These are phyloP conservation scores for Leccinellum rugosiceps DNA, from an alignment of 768 basidiomycete species.

Conservation along the genomic window DNA sequence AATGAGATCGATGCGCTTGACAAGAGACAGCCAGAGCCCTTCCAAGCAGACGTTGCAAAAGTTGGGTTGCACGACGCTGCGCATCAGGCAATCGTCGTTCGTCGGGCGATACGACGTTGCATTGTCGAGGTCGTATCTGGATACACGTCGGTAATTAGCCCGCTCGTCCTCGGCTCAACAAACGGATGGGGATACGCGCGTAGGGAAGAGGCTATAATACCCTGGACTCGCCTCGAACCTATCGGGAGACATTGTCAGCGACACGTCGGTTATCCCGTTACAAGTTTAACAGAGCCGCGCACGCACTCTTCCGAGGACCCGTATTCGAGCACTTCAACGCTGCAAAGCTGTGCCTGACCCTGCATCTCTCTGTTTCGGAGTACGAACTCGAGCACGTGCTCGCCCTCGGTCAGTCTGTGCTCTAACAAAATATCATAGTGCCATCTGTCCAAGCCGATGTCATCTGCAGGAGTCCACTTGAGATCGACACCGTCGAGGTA, in stretches of 20 bases:
- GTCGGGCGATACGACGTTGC: conserved; percentile 75
- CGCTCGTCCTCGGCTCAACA: background rate
- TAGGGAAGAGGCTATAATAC: conserved; percentile 69
- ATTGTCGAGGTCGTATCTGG: conserved; percentile 56
- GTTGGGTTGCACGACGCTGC: conserved; percentile 61
- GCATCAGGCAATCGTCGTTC: conserved; percentile 82
- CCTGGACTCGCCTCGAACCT: conserved; percentile 57
- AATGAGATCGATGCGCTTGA: conserved; percentile 57
- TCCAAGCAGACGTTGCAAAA: conserved; percentile 76
- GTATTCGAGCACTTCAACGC: conserved; percentile 70
- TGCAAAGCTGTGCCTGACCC: conserved; percentile 71
- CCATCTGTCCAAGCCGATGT: conserved; percentile 70
- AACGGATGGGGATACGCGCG: conserved; percentile 38
- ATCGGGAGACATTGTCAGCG: background rate
- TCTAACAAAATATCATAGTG: conserved; percentile 60
- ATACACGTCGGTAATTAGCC: background rate
- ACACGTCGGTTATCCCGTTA: background rate
- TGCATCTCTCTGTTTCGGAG: conserved; percentile 46
- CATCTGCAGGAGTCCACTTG: conserved; percentile 46
- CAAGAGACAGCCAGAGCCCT: conserved; percentile 67
- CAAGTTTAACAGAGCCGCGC: background rate
- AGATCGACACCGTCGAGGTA: conserved; percentile 60
- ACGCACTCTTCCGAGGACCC: conserved; percentile 59
- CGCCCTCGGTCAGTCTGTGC: conserved; percentile 42
- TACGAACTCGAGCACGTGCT: conserved; percentile 57